Base-by-base conservation (phyloP, 2,329 filamentous ascomycete genomes). In the Waltergamsia citrina region DNA sequence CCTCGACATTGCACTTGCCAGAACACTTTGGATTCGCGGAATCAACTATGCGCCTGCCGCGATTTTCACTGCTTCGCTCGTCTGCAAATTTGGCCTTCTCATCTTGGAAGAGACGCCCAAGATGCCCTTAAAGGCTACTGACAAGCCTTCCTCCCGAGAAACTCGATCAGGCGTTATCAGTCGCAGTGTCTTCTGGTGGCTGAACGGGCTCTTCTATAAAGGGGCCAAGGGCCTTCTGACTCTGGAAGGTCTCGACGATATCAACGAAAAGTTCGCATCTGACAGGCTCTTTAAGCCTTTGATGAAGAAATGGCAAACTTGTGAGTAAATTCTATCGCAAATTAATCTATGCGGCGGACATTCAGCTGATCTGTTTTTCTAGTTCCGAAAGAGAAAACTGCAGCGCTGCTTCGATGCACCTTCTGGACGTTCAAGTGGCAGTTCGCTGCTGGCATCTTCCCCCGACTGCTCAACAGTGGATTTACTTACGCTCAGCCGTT, bases 401-500 rank as follows among this genome's bases (percentile, higher is more conserved):
- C 38, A 5, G 47, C 47, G 3, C 43, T 58, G 3, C 27, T 51
- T 2, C 40, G 43, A 4, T 49, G 38, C 24, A 48, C 51, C 0
- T 49, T 56, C 6, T 32, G 41, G 18, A 40, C 51, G 0, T 50
- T 51, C 33, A 51, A 46, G 16, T 44, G 45, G 44, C 48, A 53
- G 4, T 43, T 61, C 6, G 16, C 51, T 2, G 45, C 50, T 2
- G 52, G 48, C 0, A 45, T 65, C 4, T 26, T 56, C 5, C 59
- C 63, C 3, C 53, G 63, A 0, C 41, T 65, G 3, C 47, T 52
- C 8, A 52, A 53, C 17, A 54, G 52, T 2, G 62, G 49, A 4
- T 65, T 69, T 41, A 57, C 45, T 6, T 65, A 66, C 34, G 52
- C 58, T 5, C 65, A 69, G 24, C 63, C 65, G 1, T 60, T 68